Conservation (phyloP, 768 basidiomycete species). For the Psilocybe sp. region DNA sequence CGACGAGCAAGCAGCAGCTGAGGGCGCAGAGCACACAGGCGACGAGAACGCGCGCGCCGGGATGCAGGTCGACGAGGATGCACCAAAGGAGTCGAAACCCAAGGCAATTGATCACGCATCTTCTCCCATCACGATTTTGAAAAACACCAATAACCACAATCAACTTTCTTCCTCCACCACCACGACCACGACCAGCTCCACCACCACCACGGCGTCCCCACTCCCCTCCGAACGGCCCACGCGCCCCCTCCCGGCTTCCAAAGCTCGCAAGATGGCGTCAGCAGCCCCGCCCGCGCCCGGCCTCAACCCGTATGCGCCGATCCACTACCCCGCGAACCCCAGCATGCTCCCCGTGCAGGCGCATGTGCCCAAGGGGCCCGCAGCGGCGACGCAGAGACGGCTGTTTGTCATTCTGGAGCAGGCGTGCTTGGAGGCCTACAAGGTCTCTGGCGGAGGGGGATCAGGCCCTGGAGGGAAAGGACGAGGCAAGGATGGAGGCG, state of each 20-base stretch:
- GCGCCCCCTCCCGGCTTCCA: conserved; percentile 56
- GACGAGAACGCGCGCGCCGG: conserved; percentile 21
- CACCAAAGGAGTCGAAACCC: conserved; percentile 14
- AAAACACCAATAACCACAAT: conserved; percentile 17
- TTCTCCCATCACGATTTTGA: conserved; percentile 22
- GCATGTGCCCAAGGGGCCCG: conserved; percentile 58
- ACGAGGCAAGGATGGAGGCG: conserved; percentile 60
- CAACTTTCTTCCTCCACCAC: conserved; percentile 14
- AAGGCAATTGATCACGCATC: conserved; percentile 9
- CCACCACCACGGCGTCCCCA: conserved; percentile 4
- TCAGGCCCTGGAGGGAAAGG: conserved; percentile 40
- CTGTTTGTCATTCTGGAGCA: conserved; percentile 91
- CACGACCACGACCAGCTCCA: conserved; percentile 12
- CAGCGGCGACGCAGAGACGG: conserved; percentile 55
- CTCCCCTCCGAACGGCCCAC: conserved; percentile 48
- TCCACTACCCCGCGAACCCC: conserved; percentile 60
- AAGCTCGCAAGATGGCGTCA: conserved; percentile 50
- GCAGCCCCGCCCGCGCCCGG: conserved; percentile 19
- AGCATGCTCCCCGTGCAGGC: conserved; percentile 83
- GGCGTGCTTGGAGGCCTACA: conserved; percentile 95
- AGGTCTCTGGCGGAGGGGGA: conserved; percentile 64
- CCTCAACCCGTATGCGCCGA: conserved; percentile 38
- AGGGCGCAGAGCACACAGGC: conserved; percentile 23
- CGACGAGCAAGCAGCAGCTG: conserved; percentile 30
- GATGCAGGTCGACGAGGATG: conserved; percentile 22